phyloP scores from a whole-genome alignment of 2,329 filamentous ascomycete genomes.

The Aspergillus sp. region DNA sequence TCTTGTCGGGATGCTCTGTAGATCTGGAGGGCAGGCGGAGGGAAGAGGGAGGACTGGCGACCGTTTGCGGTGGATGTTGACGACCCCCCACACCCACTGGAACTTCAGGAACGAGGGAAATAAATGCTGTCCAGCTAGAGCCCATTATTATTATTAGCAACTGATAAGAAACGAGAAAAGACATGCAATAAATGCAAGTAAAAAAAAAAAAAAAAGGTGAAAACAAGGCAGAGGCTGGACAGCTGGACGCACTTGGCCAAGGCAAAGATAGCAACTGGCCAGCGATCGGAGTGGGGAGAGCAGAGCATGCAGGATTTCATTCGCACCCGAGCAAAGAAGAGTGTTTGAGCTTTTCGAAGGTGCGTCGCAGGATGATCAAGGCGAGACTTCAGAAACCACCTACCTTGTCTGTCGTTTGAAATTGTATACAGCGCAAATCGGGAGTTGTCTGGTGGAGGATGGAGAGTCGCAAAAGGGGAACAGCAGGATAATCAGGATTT shows the following conservation, averaged over 20 bases:
- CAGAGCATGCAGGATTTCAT: conserved; percentile 4
- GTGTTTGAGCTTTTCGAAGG: not conserved
- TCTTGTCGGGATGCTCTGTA: not conserved
- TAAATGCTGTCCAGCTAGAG: not conserved
- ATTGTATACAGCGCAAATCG: not conserved
- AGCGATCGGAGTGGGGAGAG: conserved; percentile 12
- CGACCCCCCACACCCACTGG: conserved; percentile 18
- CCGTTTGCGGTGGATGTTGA: conserved; percentile 35
- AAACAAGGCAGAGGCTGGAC: conserved; percentile 6
- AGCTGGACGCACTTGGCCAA: not conserved
- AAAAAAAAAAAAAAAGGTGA: not conserved
- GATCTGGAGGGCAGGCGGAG: not conserved
- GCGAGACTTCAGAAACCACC: not conserved
- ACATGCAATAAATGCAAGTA: not conserved
- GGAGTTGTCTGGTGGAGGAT: not conserved
- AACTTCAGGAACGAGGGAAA: conserved; percentile 8
- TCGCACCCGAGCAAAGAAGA: conserved; percentile 7
- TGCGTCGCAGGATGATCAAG: not conserved
- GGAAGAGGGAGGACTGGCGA: conserved; percentile 21
- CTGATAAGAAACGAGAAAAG: conserved; percentile 8
- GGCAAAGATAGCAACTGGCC: conserved; percentile 4
- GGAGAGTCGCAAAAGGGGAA: not conserved
- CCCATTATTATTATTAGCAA: conserved; percentile 6
- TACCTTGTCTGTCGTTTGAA: not conserved
- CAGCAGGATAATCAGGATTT: not conserved